These are phyloP conservation scores for Streptanthus diversifolius DNA, from an alignment of 345 rosid genomes.

Conservation along the genomic window DNA sequence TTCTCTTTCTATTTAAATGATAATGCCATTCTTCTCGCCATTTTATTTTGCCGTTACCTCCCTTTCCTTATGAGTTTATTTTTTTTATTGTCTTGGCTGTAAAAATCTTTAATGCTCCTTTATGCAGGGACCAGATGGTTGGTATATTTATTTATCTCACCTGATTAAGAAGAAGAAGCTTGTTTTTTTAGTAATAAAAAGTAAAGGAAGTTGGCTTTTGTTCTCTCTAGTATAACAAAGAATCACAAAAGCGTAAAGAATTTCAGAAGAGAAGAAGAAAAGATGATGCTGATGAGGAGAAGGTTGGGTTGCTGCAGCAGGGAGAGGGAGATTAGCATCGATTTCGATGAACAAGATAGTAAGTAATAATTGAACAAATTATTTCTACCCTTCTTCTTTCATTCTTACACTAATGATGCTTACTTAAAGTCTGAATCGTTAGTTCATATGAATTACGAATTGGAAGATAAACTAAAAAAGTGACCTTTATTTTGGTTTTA, in stretches of 20 bases:
- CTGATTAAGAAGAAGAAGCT: constrained; percentile 11
- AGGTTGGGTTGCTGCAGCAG: constrained; percentile 71
- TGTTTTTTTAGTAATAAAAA: not conserved
- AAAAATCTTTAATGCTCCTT: constrained; percentile 2
- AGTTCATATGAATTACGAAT: not conserved
- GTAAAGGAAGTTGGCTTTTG: not conserved
- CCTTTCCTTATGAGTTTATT: not conserved
- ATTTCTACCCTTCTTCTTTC: not conserved
- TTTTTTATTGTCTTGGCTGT: not conserved
- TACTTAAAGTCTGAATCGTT: not conserved
- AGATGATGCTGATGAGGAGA: constrained; percentile 68
- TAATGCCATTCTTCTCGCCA: not conserved
- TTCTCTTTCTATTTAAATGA: not conserved
- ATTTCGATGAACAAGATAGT: constrained; percentile 83
- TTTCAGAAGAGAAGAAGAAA: not conserved
- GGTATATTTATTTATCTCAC: constrained; percentile 22
- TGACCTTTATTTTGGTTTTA: not conserved
- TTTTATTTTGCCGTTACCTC: not conserved
- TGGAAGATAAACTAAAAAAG: not conserved
- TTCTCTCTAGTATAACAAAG: constrained; percentile 1
- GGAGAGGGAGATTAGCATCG: constrained; percentile 70
- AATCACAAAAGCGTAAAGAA: not conserved
- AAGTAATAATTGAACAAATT: constrained; percentile 24
- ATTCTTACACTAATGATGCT: not conserved
- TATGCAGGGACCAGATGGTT: constrained; percentile 32